A percentile compares a stretch with the other conserved stretches of the same genome.
Evolutionary conservation across 2,329 filamentous ascomycete species (phyloP).

Genomic region (Exserohilum rostratum): DNA sequence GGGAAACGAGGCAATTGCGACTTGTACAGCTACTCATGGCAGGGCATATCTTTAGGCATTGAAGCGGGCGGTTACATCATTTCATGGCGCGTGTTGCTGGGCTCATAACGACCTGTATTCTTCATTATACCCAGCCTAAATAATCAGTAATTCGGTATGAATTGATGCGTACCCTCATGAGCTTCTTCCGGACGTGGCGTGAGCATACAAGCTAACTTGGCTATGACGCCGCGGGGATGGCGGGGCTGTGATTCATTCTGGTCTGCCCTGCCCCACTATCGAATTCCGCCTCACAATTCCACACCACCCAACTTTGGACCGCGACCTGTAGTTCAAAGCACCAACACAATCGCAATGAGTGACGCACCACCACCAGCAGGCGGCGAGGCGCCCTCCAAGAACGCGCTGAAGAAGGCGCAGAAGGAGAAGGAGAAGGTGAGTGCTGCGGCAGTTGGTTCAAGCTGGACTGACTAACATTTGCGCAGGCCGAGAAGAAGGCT

Average conservation of each 20-base stretch:
- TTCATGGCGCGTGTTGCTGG: conserved; percentile 6
- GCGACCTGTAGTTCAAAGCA: neutral
- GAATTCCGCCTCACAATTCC: conserved; percentile 13
- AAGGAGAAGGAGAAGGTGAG: conserved; percentile 51
- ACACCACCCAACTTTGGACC: conserved; percentile 3
- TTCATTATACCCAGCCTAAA: conserved; percentile 15
- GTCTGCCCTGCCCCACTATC: conserved; percentile 23
- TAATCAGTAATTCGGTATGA: conserved; percentile 7
- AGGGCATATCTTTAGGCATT: neutral
- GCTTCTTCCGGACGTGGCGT: neutral
- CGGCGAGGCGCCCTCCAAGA: conserved; percentile 46
- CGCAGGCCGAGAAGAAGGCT: conserved; percentile 50
- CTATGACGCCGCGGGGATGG: conserved; percentile 25
- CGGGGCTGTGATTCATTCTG: conserved; percentile 25
- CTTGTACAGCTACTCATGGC: neutral
- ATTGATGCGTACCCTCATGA: neutral
- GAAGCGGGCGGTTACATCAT: neutral
- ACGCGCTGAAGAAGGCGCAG: conserved; percentile 51
- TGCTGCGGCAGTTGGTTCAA: neutral
- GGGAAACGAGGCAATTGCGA: too few relatives aligned
- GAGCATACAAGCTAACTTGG: neutral
- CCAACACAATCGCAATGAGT: conserved; percentile 33
- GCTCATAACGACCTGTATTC: neutral
- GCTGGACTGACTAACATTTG: conserved; percentile 15
- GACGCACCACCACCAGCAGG: conserved; percentile 35